Base-by-base conservation (phyloP, 2,329 filamentous ascomycete genomes). In the Penicillium janthinellum region DNA sequence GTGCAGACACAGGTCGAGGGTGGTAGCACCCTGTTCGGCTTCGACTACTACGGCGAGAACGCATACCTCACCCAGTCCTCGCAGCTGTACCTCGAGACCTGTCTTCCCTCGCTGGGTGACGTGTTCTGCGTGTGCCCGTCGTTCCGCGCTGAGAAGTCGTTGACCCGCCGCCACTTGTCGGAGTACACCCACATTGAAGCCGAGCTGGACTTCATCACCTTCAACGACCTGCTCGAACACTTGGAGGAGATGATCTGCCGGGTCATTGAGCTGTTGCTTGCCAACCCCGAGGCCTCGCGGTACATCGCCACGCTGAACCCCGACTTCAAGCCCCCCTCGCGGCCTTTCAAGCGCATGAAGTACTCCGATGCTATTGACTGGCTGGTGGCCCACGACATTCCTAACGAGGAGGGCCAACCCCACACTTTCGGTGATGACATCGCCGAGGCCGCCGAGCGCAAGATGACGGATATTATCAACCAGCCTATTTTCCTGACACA, bases 71-170 rank as follows among this genome's bases (percentile, higher is more conserved):
- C 95, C 4, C 95, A 99, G 80, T 97, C 93, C 3, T 96, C 91
- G 37, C 95, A 99, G 79, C 87, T 99, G 56, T 99, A 99, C 79
- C 90, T 99, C 60, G 95, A 99, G 83, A 99, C 95, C 35, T 92
- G 89, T 66, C 82, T 99, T 35, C 92, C 94, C 11, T 91, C 90
- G 54, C 84, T 98, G 71, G 95, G 95, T 68, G 91, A 97, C 75
- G 92, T 97, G 55, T 99, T 96, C 85, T 98, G 94, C 75, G 94
- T 99, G 71, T 93, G 96, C 78, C 96, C 96, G 78, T 98, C 94
- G 1, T 99, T 99, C 88, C 93, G 95, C 63, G 95, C 95, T 14
- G 95, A 99, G 79, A 97, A 97, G 81, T 94, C 90, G 6, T 83
- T 98, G 59, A 99, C 95, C 52, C 90, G 95, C 63, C 91, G 95